Base-by-base conservation (phyloP, 1,284 basidiomycete species). In the Ganoderma meredithae region DNA sequence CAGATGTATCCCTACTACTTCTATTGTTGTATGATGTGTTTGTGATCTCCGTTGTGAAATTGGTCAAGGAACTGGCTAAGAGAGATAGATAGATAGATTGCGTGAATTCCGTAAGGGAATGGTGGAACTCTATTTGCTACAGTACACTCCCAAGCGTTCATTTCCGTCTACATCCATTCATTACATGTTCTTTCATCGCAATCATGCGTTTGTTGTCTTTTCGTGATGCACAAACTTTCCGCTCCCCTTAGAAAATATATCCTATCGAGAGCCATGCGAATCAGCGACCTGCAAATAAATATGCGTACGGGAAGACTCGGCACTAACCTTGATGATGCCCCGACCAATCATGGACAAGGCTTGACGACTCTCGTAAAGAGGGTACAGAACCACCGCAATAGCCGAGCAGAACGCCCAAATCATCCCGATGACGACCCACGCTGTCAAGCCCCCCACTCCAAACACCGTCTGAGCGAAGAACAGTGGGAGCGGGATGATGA, bases 381-480 rank as follows among this genome's bases (percentile, higher is more conserved):
- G 95, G 76, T 93, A 93, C n/a, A 96, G 60, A 13, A 96, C 93
- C 33, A 96, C 93, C 19, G 88, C 84, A 71, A 90, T 85, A 19
- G 90, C 85, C 9, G 92, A 93, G 69, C 86, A 83, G 78, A 96
- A 94, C 12, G 93, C 85, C 95, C 95, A 96, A 47, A 91, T 81
- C 72, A 97, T 91, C 1, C 93, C 93, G 65, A 97, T 84, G 52
- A 91, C 84, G 72, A 88, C 90, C 92, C 93, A 95, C 0, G 87
- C 91, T 0, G 90, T 88, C 72, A 95, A 86, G 0, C 94, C 94
- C 6, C 80, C 74, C 52, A 87, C 82, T 13, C 88, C 85, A 73
- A 88, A 96, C 43, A 96, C 84, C 40, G 92, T 90, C 53, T 86
- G 85, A 0, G 92, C 89, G 77, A 93, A 93, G 84, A 95, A 96